A percentile compares a stretch with the other conserved stretches of the same genome.
These are phyloP conservation scores for Entomophthora muscae DNA, from an alignment of 371 early-diverging fungal genomes.

Conservation along the genomic window DNA sequence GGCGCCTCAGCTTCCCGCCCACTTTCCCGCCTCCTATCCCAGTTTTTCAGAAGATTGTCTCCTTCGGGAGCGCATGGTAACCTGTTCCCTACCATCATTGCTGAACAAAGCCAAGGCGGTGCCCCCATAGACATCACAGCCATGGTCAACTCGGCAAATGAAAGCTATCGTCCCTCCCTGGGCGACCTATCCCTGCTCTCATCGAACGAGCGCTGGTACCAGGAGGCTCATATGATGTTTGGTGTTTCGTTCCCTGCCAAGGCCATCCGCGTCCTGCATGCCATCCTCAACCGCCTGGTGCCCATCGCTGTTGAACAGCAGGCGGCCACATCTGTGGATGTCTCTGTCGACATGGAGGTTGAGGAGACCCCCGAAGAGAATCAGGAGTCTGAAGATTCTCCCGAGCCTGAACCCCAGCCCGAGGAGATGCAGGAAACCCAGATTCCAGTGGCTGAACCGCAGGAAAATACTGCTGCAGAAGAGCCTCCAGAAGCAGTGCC, in stretches of 20 bases:
- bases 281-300: slow-evolving; percentile 45
- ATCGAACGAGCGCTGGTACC: slow-evolving; percentile 66
- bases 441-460: background rate
- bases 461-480: background rate
- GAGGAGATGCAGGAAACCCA: slow-evolving; percentile 27
- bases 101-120: background rate
- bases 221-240: slow-evolving; percentile 33
- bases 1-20: slow-evolving; percentile 9
- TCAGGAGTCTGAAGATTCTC: slow-evolving; percentile 28
- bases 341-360: slow-evolving; percentile 19
- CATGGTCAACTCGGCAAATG: slow-evolving; percentile 10
- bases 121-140: background rate
- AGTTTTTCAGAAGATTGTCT: background rate
- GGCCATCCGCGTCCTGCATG: slow-evolving; percentile 33
- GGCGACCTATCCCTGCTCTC: background rate
- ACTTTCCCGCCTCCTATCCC: background rate
- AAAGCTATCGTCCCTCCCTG: slow-evolving; percentile 16
- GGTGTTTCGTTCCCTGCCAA: slow-evolving; percentile 37
- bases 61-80: background rate
- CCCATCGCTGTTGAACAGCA: slow-evolving; percentile 30
- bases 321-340: slow-evolving; percentile 24
- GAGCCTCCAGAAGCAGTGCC: slow-evolving; percentile 9
- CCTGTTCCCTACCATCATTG: background rate
- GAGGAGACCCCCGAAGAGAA: slow-evolving; percentile 24
- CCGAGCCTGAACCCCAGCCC: slow-evolving; percentile 31